phyloP scores from a whole-genome alignment of 768 basidiomycete genomes.

The Rhizopogon sp. region DNA sequence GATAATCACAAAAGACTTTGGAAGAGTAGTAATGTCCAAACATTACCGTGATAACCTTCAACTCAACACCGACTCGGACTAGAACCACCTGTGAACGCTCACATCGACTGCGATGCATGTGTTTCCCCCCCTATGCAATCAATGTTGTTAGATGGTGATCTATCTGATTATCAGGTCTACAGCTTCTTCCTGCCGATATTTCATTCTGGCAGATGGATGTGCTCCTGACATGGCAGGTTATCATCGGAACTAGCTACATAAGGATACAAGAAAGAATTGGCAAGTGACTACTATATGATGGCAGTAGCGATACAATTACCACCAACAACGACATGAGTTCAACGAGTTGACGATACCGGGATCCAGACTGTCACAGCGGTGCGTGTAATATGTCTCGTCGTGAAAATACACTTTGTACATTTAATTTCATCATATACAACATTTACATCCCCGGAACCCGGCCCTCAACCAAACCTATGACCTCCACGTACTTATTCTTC shows the following conservation, averaged over 20 bases:
- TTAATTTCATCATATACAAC: too few species aligned
- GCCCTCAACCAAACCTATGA: slow-evolving; percentile 16
- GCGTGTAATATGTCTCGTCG: slow-evolving; percentile 16
- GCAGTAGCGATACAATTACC: slow-evolving; percentile 59
- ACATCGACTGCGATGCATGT: too few species aligned
- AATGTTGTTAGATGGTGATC: slow-evolving; percentile 1
- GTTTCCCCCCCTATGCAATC: too few species aligned
- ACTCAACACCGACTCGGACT: too few species aligned
- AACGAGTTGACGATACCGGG: slow-evolving; percentile 75
- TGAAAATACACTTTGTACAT: not conserved
- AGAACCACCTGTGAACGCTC: too few species aligned
- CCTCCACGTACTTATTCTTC: not conserved
- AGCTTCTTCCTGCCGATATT: slow-evolving; percentile 65
- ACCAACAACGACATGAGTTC: slow-evolving; percentile 62
- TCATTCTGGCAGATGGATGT: slow-evolving; percentile 71
- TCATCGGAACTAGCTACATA: too few species aligned
- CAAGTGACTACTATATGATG: slow-evolving; percentile 37
- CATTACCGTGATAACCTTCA: too few species aligned
- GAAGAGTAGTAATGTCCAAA: too few species aligned
- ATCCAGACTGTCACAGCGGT: slow-evolving; percentile 46
- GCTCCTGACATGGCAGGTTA: too few species aligned
- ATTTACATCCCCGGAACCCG: too few species aligned
- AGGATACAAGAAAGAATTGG: too few species aligned
- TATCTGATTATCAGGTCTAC: slow-evolving; percentile 40
- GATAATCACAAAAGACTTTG: too few species aligned